phyloP scores from a whole-genome alignment of 768 basidiomycete species.

The Xerocomus spinulosus region DNA sequence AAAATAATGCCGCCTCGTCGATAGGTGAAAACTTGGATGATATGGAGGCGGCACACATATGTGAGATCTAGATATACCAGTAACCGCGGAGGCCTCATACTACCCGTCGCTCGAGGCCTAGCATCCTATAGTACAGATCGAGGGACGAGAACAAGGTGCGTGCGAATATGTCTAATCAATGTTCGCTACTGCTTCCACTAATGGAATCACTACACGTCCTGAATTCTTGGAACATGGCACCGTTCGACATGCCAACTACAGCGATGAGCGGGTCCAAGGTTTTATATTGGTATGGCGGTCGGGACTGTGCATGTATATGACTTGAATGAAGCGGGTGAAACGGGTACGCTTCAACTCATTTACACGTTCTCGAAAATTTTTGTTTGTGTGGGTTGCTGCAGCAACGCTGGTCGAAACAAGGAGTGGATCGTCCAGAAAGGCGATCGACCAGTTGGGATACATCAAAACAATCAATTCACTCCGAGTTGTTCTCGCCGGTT shows the following conservation, averaged over 20 bases:
- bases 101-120: too few relatives aligned
- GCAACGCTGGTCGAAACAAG: constrained; percentile 51
- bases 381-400: neutral
- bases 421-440: constrained; percentile 57
- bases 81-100: too few relatives aligned
- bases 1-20: too few relatives aligned
- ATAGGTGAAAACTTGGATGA: too few relatives aligned
- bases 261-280: constrained; percentile 32
- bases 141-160: too few relatives aligned
- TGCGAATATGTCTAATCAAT: too few relatives aligned
- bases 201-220: too few relatives aligned
- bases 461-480: constrained; percentile 85
- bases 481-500: constrained; percentile 81
- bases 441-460: constrained; percentile 86
- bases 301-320: constrained; percentile 55
- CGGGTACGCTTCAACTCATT: constrained; percentile 32
- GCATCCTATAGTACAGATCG: too few relatives aligned
- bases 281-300: constrained; percentile 59
- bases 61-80: too few relatives aligned
- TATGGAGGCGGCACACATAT: too few relatives aligned
- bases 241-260: constrained; percentile 25
- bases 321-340: constrained; percentile 36
- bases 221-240: constrained; percentile 33
- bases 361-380: constrained; percentile 8
- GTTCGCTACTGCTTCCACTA: too few relatives aligned